Conservation (phyloP, 164 flowering plant species). For the Kingdonia uniflora region DNA sequence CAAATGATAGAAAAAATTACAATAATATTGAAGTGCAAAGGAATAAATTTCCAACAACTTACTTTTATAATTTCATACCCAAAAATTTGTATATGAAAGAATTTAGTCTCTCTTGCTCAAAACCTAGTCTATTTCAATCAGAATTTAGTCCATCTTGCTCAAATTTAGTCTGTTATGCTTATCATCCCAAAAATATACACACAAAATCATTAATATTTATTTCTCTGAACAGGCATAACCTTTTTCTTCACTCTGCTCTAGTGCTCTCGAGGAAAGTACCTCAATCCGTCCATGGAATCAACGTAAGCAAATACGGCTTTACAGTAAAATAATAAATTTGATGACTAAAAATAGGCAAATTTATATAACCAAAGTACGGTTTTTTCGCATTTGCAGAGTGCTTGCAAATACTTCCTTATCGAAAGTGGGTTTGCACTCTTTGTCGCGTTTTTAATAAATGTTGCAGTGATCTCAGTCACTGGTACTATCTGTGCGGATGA, state of each 20-base stretch:
- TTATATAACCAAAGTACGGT: neutral
- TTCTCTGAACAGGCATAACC: conserved; percentile 55
- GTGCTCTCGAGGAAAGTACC: conserved; percentile 85
- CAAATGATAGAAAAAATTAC: too few relatives aligned
- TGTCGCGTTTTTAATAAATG: conserved; percentile 70
- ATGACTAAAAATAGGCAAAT: too few relatives aligned
- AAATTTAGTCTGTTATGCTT: too few relatives aligned
- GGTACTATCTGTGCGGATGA: conserved; percentile 53
- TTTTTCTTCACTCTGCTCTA: conserved; percentile 86
- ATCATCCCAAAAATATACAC: too few relatives aligned
- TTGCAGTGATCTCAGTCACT: conserved; percentile 61
- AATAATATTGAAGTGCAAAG: too few relatives aligned
- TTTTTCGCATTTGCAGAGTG: conserved; percentile 36
- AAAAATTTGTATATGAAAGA: too few relatives aligned
- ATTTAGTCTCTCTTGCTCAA: too few relatives aligned
- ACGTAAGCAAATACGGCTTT: conserved; percentile 32
- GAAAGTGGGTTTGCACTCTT: conserved; percentile 81
- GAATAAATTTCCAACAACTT: too few relatives aligned
- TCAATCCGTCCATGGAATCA: conserved; percentile 51
- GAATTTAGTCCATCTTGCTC: too few relatives aligned
- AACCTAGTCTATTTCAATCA: too few relatives aligned
- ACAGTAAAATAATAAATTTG: neutral
- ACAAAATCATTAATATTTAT: too few relatives aligned
- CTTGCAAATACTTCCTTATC: conserved; percentile 61
- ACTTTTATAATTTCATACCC: too few relatives aligned